Evolutionary conservation across 2,329 filamentous ascomycete species (phyloP), one percentile per base, ranked within the genome.

Genomic region (Trichoderma polysporum): DNA sequence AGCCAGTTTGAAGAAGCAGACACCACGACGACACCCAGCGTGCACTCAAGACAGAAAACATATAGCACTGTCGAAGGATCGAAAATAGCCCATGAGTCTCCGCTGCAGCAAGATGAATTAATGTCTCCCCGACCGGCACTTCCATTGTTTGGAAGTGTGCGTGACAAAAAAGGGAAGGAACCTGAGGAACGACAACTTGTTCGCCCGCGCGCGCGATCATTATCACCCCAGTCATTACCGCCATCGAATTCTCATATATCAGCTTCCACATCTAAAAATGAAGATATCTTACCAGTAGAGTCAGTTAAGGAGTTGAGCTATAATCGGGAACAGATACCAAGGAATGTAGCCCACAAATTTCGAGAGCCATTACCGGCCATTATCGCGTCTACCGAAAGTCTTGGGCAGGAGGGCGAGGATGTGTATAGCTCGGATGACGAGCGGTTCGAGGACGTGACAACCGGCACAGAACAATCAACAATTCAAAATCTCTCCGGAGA

Each of bases 41-140:
- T 73, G 47, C 68, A 85, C 79, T 52, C 78, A 75, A 70, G 75
- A 71, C 81, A 84, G 56, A 74, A 79, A 13, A 88, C 86, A 85
- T 86, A 85, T 41, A 82, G 77, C 70, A 81, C 79, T 63, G 78
- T 86, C 25, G 81, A 64, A 15, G 69, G 71, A 12, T 83, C 84
- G 72, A 85, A 85, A 64, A 17, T 4, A 74, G 85, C 84, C 71
- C 85, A 86, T 4, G 73, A 72, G 0, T 61, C 79, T 17, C 68
- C 77, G 12, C 70, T 83, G 2, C 83, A 89, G n/a, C 87, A 91
- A 33, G 88, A 91, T 49, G 85, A 89, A 68, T 79, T 88, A 15
- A 92, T 93, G 89, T 88, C 88, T 70, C 91, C 91, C n/a, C 82
- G 90, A 35, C 90, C 91, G 7, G 88, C 88, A 1, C 79, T 94